phyloP scores from a whole-genome alignment of 331 rosid species.

The Ulmus americana region DNA sequence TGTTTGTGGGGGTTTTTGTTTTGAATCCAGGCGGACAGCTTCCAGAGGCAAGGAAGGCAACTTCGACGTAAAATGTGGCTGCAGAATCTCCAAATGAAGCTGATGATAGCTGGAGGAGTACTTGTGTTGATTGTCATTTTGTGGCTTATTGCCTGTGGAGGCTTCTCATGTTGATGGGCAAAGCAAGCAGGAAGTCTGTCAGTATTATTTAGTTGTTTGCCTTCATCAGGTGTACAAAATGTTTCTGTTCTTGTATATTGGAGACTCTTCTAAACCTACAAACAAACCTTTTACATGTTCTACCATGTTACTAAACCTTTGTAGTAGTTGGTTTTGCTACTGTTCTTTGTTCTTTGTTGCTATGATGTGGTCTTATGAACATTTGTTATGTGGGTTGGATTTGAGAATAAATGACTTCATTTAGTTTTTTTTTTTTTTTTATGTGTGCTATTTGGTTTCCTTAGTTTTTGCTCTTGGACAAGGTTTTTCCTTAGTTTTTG shows the following conservation, averaged over 20 bases:
- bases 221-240: constrained; percentile 36
- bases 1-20: constrained; percentile 7
- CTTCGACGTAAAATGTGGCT: constrained; percentile 94
- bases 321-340: constrained; percentile 12
- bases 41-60: constrained; percentile 97
- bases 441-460: neutral
- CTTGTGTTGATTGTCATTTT: constrained; percentile 51
- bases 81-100: constrained; percentile 85
- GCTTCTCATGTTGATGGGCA: constrained; percentile 67
- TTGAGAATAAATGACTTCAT: neutral
- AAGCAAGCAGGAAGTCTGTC: constrained; percentile 4
- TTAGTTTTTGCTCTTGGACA: too few relatives aligned
- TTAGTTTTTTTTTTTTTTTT: neutral
- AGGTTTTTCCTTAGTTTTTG: neutral
- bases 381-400: neutral
- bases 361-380: neutral
- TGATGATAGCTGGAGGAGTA: constrained; percentile 77
- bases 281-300: constrained; percentile 17
- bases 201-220: neutral
- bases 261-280: constrained; percentile 20
- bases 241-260: constrained; percentile 29
- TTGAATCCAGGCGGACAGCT: constrained; percentile 81
- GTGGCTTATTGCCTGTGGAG: constrained; percentile 80
- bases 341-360: neutral
- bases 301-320: constrained; percentile 31